phyloP scores from a whole-genome alignment of 164 flowering plant species.

The Chimonanthus praecox region DNA sequence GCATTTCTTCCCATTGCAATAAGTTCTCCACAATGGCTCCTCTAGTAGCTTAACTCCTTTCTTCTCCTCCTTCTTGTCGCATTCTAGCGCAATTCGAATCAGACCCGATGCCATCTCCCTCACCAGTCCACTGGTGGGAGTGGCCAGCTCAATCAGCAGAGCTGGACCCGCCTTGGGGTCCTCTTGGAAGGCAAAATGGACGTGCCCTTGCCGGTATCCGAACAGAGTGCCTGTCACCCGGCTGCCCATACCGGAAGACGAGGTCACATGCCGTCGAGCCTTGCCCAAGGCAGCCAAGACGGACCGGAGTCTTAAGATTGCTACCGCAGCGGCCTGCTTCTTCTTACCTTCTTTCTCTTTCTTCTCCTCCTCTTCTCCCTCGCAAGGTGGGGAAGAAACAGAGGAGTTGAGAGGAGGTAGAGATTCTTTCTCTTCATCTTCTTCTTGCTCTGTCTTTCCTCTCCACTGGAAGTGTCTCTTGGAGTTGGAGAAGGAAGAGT shows the following conservation, averaged over 20 bases:
- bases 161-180: constrained; percentile 53
- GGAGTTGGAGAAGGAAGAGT: constrained; percentile 86
- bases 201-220: constrained; percentile 79
- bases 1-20: constrained; percentile 82
- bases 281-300: constrained; percentile 33
- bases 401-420: constrained; percentile 11
- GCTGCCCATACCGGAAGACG: constrained; percentile 34
- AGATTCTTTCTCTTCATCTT: constrained; percentile 28
- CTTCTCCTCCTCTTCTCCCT: background rate
- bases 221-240: constrained; percentile 71
- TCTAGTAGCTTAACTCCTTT: constrained; percentile 46
- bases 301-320: constrained; percentile 47
- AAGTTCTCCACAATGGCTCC: constrained; percentile 80
- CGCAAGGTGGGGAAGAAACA: background rate
- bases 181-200: constrained; percentile 72
- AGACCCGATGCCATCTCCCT: constrained; percentile 94
- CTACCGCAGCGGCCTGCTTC: constrained; percentile 25
- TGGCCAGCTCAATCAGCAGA: constrained; percentile 66
- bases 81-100: constrained; percentile 76
- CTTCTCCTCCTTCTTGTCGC: constrained; percentile 41
- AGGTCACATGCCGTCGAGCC: constrained; percentile 18
- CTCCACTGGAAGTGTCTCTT: constrained; percentile 62
- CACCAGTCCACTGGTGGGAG: constrained; percentile 65
- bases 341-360: background rate
- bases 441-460: constrained; percentile 31